Conservation (phyloP, 2,329 filamentous ascomycete genomes). For the Rutstroemia sp. region DNA sequence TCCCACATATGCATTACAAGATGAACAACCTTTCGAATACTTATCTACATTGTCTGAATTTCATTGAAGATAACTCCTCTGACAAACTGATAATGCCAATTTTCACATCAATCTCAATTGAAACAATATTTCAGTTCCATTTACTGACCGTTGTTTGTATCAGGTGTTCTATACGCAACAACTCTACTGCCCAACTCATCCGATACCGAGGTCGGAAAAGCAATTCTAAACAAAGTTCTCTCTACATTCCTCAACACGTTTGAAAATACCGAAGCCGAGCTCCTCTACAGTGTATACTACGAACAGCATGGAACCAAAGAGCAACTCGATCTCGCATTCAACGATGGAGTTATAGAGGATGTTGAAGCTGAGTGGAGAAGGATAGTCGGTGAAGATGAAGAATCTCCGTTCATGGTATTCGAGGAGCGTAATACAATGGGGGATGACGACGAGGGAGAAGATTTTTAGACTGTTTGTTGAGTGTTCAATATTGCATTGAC, state of each 20-base stretch:
- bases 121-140: slow-evolving; percentile 8
- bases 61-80: slow-evolving; percentile 85
- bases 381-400: slow-evolving; percentile 34
- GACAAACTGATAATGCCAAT: slow-evolving; percentile 69
- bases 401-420: slow-evolving; percentile 65
- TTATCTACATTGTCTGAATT: slow-evolving; percentile 99
- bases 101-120: slow-evolving; percentile 15
- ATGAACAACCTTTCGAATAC: slow-evolving; percentile 83
- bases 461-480: slow-evolving; percentile 6
- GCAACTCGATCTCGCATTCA: slow-evolving; percentile 61
- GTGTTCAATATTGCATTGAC: not conserved
- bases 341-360: slow-evolving; percentile 59
- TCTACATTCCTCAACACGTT: slow-evolving; percentile 27
- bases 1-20: slow-evolving; percentile 46
- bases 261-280: slow-evolving; percentile 25
- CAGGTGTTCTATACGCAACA: slow-evolving; percentile 31
- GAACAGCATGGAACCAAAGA: slow-evolving; percentile 40
- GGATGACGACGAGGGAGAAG: slow-evolving; percentile 45
- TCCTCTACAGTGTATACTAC: slow-evolving; percentile 48
- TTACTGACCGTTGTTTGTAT: slow-evolving; percentile 15
- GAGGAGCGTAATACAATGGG: slow-evolving; percentile 59
- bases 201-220: slow-evolving; percentile 16
- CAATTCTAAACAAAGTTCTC: slow-evolving; percentile 5
- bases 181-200: slow-evolving; percentile 14
- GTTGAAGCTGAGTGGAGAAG: slow-evolving; percentile 66